Evolutionary conservation across 2,329 filamentous ascomycete species (phyloP), one percentile per base, ranked within the genome.

Genomic region (Ophiocordyceps camponoti-saundersi): DNA sequence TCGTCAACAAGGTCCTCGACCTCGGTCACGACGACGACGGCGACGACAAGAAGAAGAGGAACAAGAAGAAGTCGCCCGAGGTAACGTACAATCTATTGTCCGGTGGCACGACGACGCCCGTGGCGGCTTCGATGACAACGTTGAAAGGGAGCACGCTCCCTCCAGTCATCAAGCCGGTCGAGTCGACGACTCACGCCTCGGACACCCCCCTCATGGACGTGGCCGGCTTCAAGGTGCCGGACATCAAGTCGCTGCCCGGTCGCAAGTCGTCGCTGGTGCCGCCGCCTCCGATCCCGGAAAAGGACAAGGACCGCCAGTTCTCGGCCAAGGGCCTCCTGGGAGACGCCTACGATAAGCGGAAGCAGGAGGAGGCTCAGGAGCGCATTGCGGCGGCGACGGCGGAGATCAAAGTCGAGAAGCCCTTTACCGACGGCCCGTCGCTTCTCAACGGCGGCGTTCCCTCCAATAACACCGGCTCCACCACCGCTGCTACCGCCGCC

Each of bases 1-100:
- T 95, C 8, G 82, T 86, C 42, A 80, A 85, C 54, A 79, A 79
- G 50, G 73, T 82, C 57, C 77, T 65, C 6, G 61, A 65, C 45
- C 50, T 79, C 18, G 72, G 73, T 47, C 59, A 56, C 44, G 60
- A 58, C 49, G 53, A 29, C 26, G 26, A 29, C 26, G 26, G 57
- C 49, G 53, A 29, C 26, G 26, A 29, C 26, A 10, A 29, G 2
- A 29, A 29, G 26, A 29, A 29, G 26, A 29, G 11, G 26, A 29
- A 10, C 8, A 29, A 29, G 26, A 29, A 56, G 44, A 56, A 53
- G 44, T 48, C 55, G 4, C 47, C 51, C 7, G 52, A 50, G 22
- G 44, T 53, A 8, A 44, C 48, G 2, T 43, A 49, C 32, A 48
- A 45, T 29, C 42, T 46, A 10, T 29, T 40, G 34, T 16, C 30